Evolutionary conservation across 495 filamentous ascomycete species (phyloP).

Genomic region (Pseudotulostoma volvatum): DNA sequence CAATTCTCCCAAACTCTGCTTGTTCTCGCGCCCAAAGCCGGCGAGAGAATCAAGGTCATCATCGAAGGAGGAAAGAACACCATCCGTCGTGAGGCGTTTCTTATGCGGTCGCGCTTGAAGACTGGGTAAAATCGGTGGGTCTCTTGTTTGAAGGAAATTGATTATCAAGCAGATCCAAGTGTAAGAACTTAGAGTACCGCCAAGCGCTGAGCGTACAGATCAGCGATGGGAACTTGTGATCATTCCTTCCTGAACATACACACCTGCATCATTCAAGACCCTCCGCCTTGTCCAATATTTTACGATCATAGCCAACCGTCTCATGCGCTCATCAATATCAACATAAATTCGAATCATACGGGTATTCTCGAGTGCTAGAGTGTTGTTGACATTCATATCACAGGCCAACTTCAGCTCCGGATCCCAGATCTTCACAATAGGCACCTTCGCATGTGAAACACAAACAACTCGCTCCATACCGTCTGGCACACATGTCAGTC

Average conservation of each 20-base stretch:
- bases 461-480: slow-evolving; percentile 95
- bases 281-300: slow-evolving; percentile 93
- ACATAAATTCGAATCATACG: slow-evolving; percentile 98
- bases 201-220: slow-evolving; percentile 42
- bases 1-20: slow-evolving; percentile 64
- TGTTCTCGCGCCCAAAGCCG: slow-evolving; percentile 64
- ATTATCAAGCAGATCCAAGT: slow-evolving; percentile 99
- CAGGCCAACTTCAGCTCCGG: slow-evolving; percentile 81
- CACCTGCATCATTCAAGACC: slow-evolving; percentile 90
- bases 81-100: slow-evolving; percentile 39
- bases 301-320: slow-evolving; percentile 85
- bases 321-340: slow-evolving; percentile 76
- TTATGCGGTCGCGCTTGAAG: slow-evolving; percentile 63
- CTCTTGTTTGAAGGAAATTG: slow-evolving; percentile 81
- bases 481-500: slow-evolving; percentile 32
- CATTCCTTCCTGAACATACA: slow-evolving; percentile 12
- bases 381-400: slow-evolving; percentile 98
- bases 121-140: slow-evolving; percentile 74
- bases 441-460: slow-evolving; percentile 84
- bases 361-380: slow-evolving; percentile 84
- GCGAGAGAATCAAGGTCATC: slow-evolving; percentile 61
- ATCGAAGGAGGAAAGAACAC: slow-evolving; percentile 57
- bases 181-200: slow-evolving; percentile 91
- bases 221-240: not conserved
- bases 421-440: slow-evolving; percentile 98